Conservation (phyloP, 2,329 filamentous ascomycete species). For the Fulvia fulva region DNA sequence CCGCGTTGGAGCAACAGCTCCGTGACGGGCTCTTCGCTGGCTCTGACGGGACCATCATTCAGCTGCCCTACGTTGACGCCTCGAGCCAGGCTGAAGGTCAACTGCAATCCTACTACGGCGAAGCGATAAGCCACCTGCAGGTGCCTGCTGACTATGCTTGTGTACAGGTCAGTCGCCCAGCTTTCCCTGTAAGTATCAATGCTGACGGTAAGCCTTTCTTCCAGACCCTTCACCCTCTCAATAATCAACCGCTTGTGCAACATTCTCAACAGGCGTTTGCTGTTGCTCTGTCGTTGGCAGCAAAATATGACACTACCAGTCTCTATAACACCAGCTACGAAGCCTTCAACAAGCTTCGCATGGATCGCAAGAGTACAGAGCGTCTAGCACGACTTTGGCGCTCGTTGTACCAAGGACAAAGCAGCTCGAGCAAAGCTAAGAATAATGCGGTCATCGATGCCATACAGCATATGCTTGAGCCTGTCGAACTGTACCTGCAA, state of each 20-base stretch:
- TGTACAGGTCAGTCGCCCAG: slow-evolving; percentile 34
- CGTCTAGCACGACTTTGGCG: slow-evolving; percentile 17
- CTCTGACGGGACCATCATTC: not conserved
- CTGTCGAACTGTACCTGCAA: slow-evolving; percentile 2
- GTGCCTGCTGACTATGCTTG: slow-evolving; percentile 39
- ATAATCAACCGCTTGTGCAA: slow-evolving; percentile 41
- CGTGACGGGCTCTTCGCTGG: slow-evolving; percentile 13
- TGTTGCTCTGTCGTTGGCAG: slow-evolving; percentile 21
- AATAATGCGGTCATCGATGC: slow-evolving; percentile 6
- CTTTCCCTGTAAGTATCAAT: slow-evolving; percentile 30
- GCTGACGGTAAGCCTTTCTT: slow-evolving; percentile 35
- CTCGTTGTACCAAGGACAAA: slow-evolving; percentile 3
- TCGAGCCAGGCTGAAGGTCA: not conserved
- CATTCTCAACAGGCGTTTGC: slow-evolving; percentile 22
- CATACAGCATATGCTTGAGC: slow-evolving; percentile 5
- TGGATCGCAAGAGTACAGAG: slow-evolving; percentile 17
- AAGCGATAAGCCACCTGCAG: slow-evolving; percentile 30
- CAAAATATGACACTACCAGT: slow-evolving; percentile 21
- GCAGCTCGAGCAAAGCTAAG: not conserved
- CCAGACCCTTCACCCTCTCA: slow-evolving; percentile 44
- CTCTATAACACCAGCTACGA: slow-evolving; percentile 9
- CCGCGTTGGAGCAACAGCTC: slow-evolving; percentile 19
- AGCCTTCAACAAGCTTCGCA: slow-evolving; percentile 6
- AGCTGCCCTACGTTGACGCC: not conserved
- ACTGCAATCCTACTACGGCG: slow-evolving; percentile 32